Base-by-base conservation (phyloP, 352 stramenopile genomes). In the Globisporangium perplexum region DNA sequence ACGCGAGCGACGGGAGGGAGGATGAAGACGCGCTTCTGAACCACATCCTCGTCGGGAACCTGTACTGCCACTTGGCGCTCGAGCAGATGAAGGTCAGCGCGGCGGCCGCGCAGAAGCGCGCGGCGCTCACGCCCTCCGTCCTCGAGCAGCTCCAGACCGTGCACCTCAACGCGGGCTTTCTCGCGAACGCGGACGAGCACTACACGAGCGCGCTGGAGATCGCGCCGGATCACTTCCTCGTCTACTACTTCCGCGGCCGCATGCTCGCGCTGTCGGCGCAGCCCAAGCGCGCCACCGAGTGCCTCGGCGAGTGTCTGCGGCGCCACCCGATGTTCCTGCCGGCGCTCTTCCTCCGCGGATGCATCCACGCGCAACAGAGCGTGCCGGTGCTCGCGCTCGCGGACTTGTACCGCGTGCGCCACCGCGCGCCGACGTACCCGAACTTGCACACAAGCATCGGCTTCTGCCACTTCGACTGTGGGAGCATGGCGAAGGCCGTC, bases 11-110 rank as follows among this genome's bases (percentile, higher is more conserved):
- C 24, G 30, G 20, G 1, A 57, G 18, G 7, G 49, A 55, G 2
- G 49, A 65, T 7, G 53, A 73, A 7, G 66, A 78, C 6, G 24
- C 58, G 0, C 31, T 77, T 5, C 50, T 87, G 5, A 71, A 72
- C 43, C 68, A 62, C 22, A 39, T 84, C 3, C 49, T 79, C 22
- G 66, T 87, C 0, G 76, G 69, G 2, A 87, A 84, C 43, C 53
- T 87, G 23, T 81, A 87, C 59, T 85, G 71, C 39, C 71, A 84
- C 18, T 46, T 79, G 0, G 71, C 72, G 6, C 64, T 81, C 12
- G 69, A 84, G 30, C 62, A 84, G n/a, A 63, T 72, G 43, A 68
- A 68, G 20, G 47, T 60, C 6, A 73, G 53, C 28, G 59, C 71
- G 2, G 60, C 20, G 0, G 47, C 65, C 6, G 52, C 59, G 6